Evolutionary conservation across 2,329 filamentous ascomycete genomes (phyloP), one percentile per base, ranked within the genome.

Genomic region (Calonectria pteridis): DNA sequence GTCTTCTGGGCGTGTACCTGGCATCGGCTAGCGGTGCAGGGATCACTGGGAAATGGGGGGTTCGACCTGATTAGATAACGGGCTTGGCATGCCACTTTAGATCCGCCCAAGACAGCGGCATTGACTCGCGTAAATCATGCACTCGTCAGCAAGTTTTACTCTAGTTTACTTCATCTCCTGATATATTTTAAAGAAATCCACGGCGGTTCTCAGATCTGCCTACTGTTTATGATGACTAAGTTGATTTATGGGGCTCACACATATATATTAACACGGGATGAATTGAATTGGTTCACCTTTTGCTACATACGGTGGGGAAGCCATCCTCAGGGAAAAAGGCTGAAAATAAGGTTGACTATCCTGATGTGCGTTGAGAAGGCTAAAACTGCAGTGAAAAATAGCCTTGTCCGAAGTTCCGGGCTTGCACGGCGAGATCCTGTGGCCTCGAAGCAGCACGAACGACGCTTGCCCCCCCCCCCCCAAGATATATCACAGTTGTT

Each of bases 31-130:
- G 55, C 16, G 33, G 23, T 31, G 59, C 35, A 43, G 37, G 59
- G 35, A 46, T 63, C 35, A 20, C 37, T 46, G 23, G 53, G 31
- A 59, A 29, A 20, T 43, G 67, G 69, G 71, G 67, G 69, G 72
- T n/a, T 64, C 14, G 18, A 72, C 64, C 77, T 80, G 78, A 80
- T 80, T 77, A 80, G 78, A 80, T 80, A 80, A 80, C 64, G 59
- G 71, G 16, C 70, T 71, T 73, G 59, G 49, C 59, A 68, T 71
- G 67, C 49, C 68, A 59, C 37, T 43, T 49, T 50, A 2, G 31
- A 37, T 40, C 20, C 28, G 20, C 3, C 23, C 37, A 16, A 37
- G 33, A 59, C 33, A 26, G n/a, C 29, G 23, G 20, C 10, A 35
- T 59, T 59, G 55, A 59, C 55, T 59, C 55, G 55, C 35, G 31